Base-by-base conservation (phyloP, 441 rosid genomes). In the Cnidoscolus chayamansa region DNA sequence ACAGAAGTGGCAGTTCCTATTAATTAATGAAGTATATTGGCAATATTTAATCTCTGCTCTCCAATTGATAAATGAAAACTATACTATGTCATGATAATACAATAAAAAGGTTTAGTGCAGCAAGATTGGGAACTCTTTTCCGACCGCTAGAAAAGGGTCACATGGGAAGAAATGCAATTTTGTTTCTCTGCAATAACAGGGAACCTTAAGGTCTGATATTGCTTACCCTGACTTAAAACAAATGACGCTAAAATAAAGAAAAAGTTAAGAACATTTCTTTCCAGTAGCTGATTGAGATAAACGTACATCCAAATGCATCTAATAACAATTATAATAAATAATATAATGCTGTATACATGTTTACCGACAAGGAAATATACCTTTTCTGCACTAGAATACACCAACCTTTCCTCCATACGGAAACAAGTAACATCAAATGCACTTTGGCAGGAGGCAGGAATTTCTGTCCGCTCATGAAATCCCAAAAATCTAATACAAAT, bases 371-470 rank as follows among this genome's bases (percentile, higher is more conserved):
- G 72, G 37, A 48, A 51, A 65, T 32, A 70, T 81, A 94, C 98
- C 95, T 90, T 89, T 79, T 94, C 99, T 53, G 82, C 73, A 82
- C 84, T 67, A 6, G 90, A 82, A 76, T 92, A 94, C 40, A 87
- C 84, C 76, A 94, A 81, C 77, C 82, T 89, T 84, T 87, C 90
- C 87, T 94, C 97, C 99, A 94, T 94, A 48, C 82, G 70, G 74
- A 77, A 83, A 73, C 97, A 90, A 73, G 83, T 84, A 65, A 89
- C 90, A 50, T 82, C 93, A n/a, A 94, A 89, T 47, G 86, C 75
- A 76, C 78, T 88, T 75, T 79, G 81, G 80, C 96, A 89, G 57
- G 85, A 71, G 69, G 78, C 79, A n/a, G 96, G 93, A 70, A 94
- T 76, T 81, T 88, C 87, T 65, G 77, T 82, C 77, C 77, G 82